Percentiles rank a stretch among this genome's conserved stretches.
Conservation (phyloP, 257 asterid genomes). For the Forsythia viridissima region DNA sequence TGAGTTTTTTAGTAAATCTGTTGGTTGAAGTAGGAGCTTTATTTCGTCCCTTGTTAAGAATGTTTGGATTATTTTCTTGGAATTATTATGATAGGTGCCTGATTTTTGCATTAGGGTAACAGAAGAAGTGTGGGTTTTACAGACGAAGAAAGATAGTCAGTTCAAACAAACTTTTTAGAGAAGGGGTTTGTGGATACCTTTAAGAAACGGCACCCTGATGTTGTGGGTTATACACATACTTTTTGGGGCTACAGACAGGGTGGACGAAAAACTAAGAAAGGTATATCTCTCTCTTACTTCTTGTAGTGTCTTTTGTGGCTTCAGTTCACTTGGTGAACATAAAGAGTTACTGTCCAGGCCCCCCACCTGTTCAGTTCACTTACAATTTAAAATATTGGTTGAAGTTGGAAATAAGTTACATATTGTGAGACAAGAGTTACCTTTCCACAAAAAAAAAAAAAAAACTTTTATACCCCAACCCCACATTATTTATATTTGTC, state of each 20-base stretch:
- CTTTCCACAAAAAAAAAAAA: too few species aligned
- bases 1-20: background rate
- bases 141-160: conserved; percentile 80
- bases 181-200: conserved; percentile 90
- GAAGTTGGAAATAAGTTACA: background rate
- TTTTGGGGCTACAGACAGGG: conserved; percentile 97
- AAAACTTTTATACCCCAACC: too few species aligned
- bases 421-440: background rate
- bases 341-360: background rate
- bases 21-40: background rate
- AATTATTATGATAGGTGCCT: background rate
- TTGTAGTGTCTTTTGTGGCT: background rate
- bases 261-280: conserved; percentile 79
- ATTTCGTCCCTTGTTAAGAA: background rate
- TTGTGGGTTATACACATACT: conserved; percentile 67
- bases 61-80: conserved; percentile 2
- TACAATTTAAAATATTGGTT: background rate
- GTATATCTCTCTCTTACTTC: conserved; percentile 32
- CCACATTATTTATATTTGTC: too few species aligned
- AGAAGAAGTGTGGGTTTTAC: conserved; percentile 97
- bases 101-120: conserved; percentile 64
- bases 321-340: background rate
- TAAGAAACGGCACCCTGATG: conserved; percentile 88
- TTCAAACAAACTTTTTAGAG: conserved; percentile 67
- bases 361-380: too few species aligned